phyloP scores from a whole-genome alignment of 31 red algal genomes.

The Odonthalia washingtoniensis region DNA sequence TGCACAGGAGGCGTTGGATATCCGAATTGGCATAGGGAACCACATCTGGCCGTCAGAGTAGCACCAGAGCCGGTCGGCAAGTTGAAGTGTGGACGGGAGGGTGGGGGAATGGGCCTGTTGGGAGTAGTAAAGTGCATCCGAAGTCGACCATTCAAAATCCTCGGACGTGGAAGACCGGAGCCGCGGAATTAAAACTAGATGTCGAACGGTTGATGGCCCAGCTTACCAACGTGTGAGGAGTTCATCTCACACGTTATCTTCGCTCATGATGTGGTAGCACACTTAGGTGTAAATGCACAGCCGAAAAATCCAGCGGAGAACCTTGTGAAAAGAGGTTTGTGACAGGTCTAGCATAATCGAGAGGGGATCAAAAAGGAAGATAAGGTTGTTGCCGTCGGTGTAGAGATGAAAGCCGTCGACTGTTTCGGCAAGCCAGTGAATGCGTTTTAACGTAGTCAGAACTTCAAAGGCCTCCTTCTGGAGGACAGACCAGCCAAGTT shows the following conservation, averaged over 20 bases:
- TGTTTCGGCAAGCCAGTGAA: background rate
- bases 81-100: background rate
- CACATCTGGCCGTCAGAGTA: slow-evolving; percentile 3
- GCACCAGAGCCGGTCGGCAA: background rate
- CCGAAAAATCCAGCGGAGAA: slow-evolving; percentile 40
- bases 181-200: background rate
- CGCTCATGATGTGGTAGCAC: slow-evolving; percentile 13
- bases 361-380: slow-evolving; percentile 17
- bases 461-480: slow-evolving; percentile 14
- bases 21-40: background rate
- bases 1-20: background rate
- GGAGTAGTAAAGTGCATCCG: background rate
- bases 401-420: background rate
- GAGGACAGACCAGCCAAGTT: slow-evolving; percentile 23
- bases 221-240: slow-evolving; percentile 3
- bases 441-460: background rate
- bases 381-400: slow-evolving; percentile 5
- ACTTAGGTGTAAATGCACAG: slow-evolving; percentile 30
- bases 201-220: background rate
- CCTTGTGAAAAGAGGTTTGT: slow-evolving; percentile 1
- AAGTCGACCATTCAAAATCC: background rate
- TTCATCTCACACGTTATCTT: slow-evolving; percentile 2
- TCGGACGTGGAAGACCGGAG: background rate
- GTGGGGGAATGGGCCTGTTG: background rate
- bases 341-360: slow-evolving; percentile 16